Evolutionary conservation across 106 monocot species (phyloP), one percentile per base, ranked within the genome.

Genomic region (Dactylorhiza incarnata): DNA sequence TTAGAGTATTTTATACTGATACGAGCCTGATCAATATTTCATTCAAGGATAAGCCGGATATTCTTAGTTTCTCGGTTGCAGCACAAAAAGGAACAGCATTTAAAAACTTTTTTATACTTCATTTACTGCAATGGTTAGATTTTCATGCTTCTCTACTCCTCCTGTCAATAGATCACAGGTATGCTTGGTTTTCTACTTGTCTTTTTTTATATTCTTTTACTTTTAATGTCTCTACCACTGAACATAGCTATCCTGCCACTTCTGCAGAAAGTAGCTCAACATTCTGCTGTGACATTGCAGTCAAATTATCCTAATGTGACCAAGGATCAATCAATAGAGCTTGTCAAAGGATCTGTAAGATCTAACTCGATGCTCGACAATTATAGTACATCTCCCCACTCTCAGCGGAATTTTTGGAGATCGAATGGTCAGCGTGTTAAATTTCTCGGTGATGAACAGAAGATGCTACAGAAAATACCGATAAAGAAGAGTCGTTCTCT

Each of bases 401-500:
- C 79, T 25, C 69, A 85, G 61, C 86, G 82, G 45, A 82, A 68
- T 50, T 81, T 73, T 77, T 82, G 75, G 68, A 83, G 84, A 74
- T 86, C 81, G 58, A 87, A 86, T 20, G 81, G 86, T 52, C 59
- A 74, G 17, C 58, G 46, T 68, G n/a, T 16, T 44, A 72, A 73
- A 66, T 78, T 37, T 75, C 49, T 51, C 10, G 81, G 79, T 10
- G 83, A 78, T 63, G 23, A 25, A 5, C 6, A 63, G 1, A 23
- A 63, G 62, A 63, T 23, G 23, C 9, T 19, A 6, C 23, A 59
- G 22, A 63, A 16, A 63, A 23, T 23, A 23, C 62, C 9, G 9
- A 73, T 95, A 25, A 84, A 84, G 66, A 92, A 87, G 66, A 83
- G 92, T 58, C 78, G 71, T 45, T 90, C 88, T 68, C 75, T 90